These are phyloP conservation scores for Rutstroemia sp. DNA, from an alignment of 2,329 filamentous ascomycete species.

Conservation along the genomic window DNA sequence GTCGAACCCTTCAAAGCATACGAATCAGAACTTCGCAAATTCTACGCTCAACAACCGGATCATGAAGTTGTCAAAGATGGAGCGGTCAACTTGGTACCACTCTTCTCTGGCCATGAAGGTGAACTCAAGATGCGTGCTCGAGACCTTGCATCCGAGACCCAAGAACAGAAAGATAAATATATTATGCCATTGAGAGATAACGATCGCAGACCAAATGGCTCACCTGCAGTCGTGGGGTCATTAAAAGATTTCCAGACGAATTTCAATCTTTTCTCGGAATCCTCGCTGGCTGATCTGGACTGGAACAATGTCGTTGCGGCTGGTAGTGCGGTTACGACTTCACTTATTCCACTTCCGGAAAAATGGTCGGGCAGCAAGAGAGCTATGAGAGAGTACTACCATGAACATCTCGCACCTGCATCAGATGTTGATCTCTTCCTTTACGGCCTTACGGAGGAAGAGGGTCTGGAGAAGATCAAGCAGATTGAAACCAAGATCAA, in stretches of 20 bases:
- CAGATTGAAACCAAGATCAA: slow-evolving; percentile 69
- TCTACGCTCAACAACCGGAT: slow-evolving; percentile 61
- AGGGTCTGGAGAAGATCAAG: slow-evolving; percentile 77
- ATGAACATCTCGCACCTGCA: slow-evolving; percentile 71
- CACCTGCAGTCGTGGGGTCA: slow-evolving; percentile 59
- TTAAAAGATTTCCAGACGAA: slow-evolving; percentile 69
- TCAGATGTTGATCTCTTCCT: slow-evolving; percentile 85
- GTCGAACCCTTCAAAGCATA: slow-evolving; percentile 60
- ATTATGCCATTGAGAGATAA: slow-evolving; percentile 60
- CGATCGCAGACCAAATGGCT: slow-evolving; percentile 53
- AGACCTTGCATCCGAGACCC: slow-evolving; percentile 47
- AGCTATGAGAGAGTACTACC: slow-evolving; percentile 65
- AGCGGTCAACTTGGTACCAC: slow-evolving; percentile 55
- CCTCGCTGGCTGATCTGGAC: slow-evolving; percentile 64
- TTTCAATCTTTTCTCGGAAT: slow-evolving; percentile 77
- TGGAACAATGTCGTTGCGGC: slow-evolving; percentile 79
- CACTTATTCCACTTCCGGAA: slow-evolving; percentile 62
- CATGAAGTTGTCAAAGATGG: slow-evolving; percentile 50
- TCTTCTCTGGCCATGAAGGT: slow-evolving; percentile 52
- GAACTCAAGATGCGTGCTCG: slow-evolving; percentile 57
- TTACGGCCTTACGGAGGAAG: slow-evolving; percentile 68
- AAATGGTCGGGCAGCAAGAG: slow-evolving; percentile 56
- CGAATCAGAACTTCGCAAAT: slow-evolving; percentile 56
- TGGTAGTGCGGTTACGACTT: slow-evolving; percentile 74
- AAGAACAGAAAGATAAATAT: slow-evolving; percentile 55